phyloP scores from a whole-genome alignment of 768 basidiomycete species.

The Tephrocybe sp. region DNA sequence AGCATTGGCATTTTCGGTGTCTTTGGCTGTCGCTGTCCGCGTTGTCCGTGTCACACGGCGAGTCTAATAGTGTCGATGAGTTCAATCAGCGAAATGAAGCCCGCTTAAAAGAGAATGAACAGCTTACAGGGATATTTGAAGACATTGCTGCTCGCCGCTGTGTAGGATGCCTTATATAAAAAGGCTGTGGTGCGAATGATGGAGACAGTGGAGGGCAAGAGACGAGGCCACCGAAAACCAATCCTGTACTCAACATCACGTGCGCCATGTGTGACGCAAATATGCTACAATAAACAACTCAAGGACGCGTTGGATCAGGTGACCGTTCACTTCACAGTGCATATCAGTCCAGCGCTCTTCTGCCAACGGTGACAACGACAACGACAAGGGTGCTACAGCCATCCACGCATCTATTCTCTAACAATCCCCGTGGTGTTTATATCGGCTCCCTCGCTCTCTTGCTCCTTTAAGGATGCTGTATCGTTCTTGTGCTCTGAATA shows the following conservation, averaged over 20 bases:
- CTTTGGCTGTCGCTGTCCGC: slow-evolving; percentile 51
- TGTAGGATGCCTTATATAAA: slow-evolving; percentile 20
- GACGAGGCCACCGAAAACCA: slow-evolving; percentile 18
- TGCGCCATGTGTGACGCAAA: slow-evolving; percentile 23
- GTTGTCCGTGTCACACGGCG: slow-evolving; percentile 66
- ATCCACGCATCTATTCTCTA: no score
- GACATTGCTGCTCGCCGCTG: slow-evolving; percentile 37
- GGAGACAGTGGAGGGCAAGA: slow-evolving; percentile 25
- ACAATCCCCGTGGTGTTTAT: no score
- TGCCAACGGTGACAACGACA: no score
- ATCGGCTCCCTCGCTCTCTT: no score
- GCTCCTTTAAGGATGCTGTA: no score
- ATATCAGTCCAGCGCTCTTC: no score
- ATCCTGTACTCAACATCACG: slow-evolving; percentile 44
- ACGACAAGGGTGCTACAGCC: no score
- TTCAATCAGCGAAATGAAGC: slow-evolving; percentile 10
- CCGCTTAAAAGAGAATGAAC: slow-evolving; percentile 4
- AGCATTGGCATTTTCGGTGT: slow-evolving; percentile 75
- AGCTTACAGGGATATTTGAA: slow-evolving; percentile 45
- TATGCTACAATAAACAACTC: slow-evolving; percentile 27
- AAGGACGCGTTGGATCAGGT: slow-evolving; percentile 38
- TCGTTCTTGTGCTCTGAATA: no score
- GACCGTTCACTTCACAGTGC: slow-evolving; percentile 15
- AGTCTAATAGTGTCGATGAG: slow-evolving; percentile 41
- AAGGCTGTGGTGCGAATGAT: slow-evolving; percentile 14